A percentile compares a stretch with the other conserved stretches of the same genome.
Evolutionary conservation across 495 filamentous ascomycete genomes (phyloP).

Genomic region (Xylaria grammica): DNA sequence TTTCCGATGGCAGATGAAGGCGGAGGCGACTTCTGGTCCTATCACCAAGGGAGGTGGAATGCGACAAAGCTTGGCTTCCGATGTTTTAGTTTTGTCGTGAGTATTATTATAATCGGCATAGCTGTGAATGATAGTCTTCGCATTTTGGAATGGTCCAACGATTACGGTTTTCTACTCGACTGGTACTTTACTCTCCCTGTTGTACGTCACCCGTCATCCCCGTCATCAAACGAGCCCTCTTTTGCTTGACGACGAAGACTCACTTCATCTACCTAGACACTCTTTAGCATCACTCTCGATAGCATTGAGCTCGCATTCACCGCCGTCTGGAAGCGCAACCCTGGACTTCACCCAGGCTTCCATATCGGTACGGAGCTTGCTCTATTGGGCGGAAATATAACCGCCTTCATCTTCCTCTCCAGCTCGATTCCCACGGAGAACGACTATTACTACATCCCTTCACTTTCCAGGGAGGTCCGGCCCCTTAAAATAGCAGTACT

Average conservation of each 20-base stretch:
- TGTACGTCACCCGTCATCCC: slow-evolving; percentile 1
- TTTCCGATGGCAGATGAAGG: slow-evolving; percentile 8
- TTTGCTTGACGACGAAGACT: background rate
- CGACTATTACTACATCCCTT: background rate
- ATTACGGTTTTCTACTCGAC: background rate
- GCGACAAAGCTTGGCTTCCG: slow-evolving; percentile 4
- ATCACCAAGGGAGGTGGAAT: slow-evolving; percentile 13
- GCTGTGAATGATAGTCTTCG: background rate
- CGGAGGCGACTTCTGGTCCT: slow-evolving; percentile 6
- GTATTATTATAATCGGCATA: slow-evolving; percentile 6
- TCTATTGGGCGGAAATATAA: slow-evolving; percentile 10
- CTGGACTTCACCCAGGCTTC: slow-evolving; percentile 11
- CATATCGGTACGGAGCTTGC: slow-evolving; percentile 14
- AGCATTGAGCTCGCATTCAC: background rate
- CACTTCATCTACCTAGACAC: background rate
- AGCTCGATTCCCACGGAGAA: background rate
- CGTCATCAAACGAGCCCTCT: background rate
- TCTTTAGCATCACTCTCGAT: slow-evolving; percentile 1
- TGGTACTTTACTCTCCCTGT: slow-evolving; percentile 10
- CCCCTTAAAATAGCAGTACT: background rate
- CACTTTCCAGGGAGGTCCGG: background rate
- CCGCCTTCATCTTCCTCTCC: slow-evolving; percentile 7
- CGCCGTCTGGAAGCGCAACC: slow-evolving; percentile 11
- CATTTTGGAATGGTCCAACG: background rate
- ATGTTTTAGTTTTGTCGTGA: background rate